Evolutionary conservation across 1,284 basidiomycete genomes (phyloP).

Genomic region (Malassezia slooffiae): DNA sequence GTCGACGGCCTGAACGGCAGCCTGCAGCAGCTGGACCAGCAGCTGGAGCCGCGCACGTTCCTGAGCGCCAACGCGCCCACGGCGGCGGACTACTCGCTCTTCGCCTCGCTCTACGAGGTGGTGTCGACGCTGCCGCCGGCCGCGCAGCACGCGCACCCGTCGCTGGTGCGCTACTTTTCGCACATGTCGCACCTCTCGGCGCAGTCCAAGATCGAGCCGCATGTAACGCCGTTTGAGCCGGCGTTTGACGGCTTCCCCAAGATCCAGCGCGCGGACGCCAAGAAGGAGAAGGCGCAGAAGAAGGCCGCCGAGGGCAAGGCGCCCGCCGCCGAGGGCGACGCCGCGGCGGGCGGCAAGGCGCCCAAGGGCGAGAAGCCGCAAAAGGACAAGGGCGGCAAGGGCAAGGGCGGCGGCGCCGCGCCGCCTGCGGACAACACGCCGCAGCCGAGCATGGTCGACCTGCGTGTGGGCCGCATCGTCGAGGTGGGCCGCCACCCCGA

Average conservation of each 20-base stretch:
- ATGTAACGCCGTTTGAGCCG: constrained; percentile 32
- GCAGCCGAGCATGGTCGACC: constrained; percentile 37
- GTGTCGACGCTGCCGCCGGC: constrained; percentile 31
- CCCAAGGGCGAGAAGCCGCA: constrained; percentile 37
- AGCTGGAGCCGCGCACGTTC: constrained; percentile 33
- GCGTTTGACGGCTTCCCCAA: constrained; percentile 39
- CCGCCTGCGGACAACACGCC: constrained; percentile 27
- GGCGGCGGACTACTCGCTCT: constrained; percentile 41
- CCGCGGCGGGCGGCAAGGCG: constrained; percentile 17
- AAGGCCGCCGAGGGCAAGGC: not conserved
- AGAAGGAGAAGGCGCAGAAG: constrained; percentile 11
- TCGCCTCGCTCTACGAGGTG: constrained; percentile 35
- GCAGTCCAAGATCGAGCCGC: constrained; percentile 9
- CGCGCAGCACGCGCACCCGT: constrained; percentile 38
- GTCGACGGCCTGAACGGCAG: constrained; percentile 24
- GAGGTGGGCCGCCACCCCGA: constrained; percentile 40
- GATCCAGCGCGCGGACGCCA: constrained; percentile 21
- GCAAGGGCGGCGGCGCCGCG: constrained; percentile 20
- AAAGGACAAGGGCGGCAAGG: constrained; percentile 29
- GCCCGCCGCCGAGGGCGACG: not conserved
- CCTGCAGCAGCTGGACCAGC: constrained; percentile 19
- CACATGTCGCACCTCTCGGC: constrained; percentile 34
- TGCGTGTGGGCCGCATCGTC: constrained; percentile 45
- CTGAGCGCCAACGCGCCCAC: constrained; percentile 32
- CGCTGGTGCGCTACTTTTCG: constrained; percentile 40